These are phyloP conservation scores for Sphaerobolus stellatus DNA, from an alignment of 1,284 basidiomycete genomes.

Conservation along the genomic window DNA sequence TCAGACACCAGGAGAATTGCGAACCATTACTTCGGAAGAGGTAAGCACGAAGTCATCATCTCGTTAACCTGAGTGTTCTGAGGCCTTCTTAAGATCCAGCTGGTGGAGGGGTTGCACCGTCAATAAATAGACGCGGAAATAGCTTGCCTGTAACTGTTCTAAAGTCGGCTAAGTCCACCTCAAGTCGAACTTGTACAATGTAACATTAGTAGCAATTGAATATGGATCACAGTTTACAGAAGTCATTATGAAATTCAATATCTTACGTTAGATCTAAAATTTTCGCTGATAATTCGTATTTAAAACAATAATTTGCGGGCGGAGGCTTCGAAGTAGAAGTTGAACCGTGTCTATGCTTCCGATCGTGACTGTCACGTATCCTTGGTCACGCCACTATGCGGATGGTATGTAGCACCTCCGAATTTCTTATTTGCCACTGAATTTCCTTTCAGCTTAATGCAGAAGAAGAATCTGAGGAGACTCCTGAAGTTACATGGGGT, in stretches of 20 bases:
- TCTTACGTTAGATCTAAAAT: no score
- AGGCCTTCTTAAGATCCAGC: slow-evolving; percentile 1
- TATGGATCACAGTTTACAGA: not conserved
- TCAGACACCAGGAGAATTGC: slow-evolving; percentile 61
- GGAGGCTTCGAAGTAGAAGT: no score
- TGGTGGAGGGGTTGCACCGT: slow-evolving; percentile 7
- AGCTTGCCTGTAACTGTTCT: not conserved
- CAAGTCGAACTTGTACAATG: not conserved
- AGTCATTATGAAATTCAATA: no score
- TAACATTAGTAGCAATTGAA: not conserved
- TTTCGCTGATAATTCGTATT: no score
- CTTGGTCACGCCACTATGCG: slow-evolving; percentile 18
- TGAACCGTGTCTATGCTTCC: no score
- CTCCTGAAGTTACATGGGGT: slow-evolving; percentile 91
- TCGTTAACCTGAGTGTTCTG: not conserved
- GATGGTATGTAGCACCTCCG: slow-evolving; percentile 17
- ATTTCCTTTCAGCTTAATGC: slow-evolving; percentile 54
- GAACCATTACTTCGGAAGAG: slow-evolving; percentile 62
- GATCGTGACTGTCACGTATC: not conserved
- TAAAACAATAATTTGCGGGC: no score
- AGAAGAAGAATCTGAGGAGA: slow-evolving; percentile 79
- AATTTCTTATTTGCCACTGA: not conserved
- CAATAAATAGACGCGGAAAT: not conserved
- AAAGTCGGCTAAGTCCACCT: no score
- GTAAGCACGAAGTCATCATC: slow-evolving; percentile 33